Percentiles rank a stretch among this genome's conserved stretches.
Conservation (phyloP, 176 grass and related monocot species). For the Sorghum bicolor region Sorghum_bicolor_NCBIv3 NC_012879.2:59590501-59591000, state of each 20-base stretch:
- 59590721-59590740: not conserved
- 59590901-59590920: slow-evolving; percentile 42
- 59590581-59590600: slow-evolving; percentile 40
- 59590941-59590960: slow-evolving; percentile 58
- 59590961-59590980: slow-evolving; percentile 86
- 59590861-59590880: not conserved
- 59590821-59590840: not conserved
- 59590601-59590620: slow-evolving; percentile 42
- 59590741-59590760: not conserved
- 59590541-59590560: slow-evolving; percentile 82
- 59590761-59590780: not conserved
- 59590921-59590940: slow-evolving; percentile 30
- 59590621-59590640: slow-evolving; percentile 11
- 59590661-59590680: not conserved
- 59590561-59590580: slow-evolving; percentile 84
- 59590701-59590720: not conserved
- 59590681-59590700: not conserved
- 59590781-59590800: not conserved
- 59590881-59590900: slow-evolving; percentile 41
- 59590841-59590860: not conserved
- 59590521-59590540: slow-evolving; percentile 98
- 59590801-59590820: not conserved
- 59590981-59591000: slow-evolving; percentile 95
- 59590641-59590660: not conserved
- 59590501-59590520: slow-evolving; percentile 94